These are phyloP conservation scores for Fragaria nilgerrensis DNA, from an alignment of 306 rosid genomes.

Conservation along the genomic window DNA sequence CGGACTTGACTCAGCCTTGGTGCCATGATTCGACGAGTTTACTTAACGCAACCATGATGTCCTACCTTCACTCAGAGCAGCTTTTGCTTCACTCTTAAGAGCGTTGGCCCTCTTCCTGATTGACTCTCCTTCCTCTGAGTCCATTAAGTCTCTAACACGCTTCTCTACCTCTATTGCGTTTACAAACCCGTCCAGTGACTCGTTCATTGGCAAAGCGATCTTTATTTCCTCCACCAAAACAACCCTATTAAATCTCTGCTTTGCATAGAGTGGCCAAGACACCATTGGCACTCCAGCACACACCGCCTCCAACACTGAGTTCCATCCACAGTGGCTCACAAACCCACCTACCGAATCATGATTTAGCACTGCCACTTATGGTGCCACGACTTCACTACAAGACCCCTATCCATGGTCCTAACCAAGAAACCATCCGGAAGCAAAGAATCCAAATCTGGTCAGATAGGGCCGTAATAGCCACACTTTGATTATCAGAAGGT, in stretches of 20 bases:
- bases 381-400: slow-evolving; percentile 52
- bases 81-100: slow-evolving; percentile 18
- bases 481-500: not conserved
- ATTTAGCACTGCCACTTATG: slow-evolving; percentile 43
- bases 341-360: slow-evolving; percentile 64
- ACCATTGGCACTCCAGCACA: slow-evolving; percentile 47
- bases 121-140: slow-evolving; percentile 24
- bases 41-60: slow-evolving; percentile 26
- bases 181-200: slow-evolving; percentile 35
- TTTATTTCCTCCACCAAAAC: slow-evolving; percentile 47
- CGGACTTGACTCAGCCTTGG: not conserved
- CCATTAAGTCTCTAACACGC: slow-evolving; percentile 48
- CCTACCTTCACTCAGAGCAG: slow-evolving; percentile 21
- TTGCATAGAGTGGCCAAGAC: slow-evolving; percentile 67
- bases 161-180: slow-evolving; percentile 34
- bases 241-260: slow-evolving; percentile 42
- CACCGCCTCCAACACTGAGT: slow-evolving; percentile 55
- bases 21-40: slow-evolving; percentile 21
- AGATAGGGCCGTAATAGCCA: not conserved
- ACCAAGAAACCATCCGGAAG: slow-evolving; percentile 51
- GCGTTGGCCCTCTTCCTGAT: slow-evolving; percentile 1
- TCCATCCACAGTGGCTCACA: slow-evolving; percentile 69
- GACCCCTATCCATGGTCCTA: slow-evolving; percentile 41
- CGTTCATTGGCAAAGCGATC: slow-evolving; percentile 40
- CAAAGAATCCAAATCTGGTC: slow-evolving; percentile 37